These are phyloP conservation scores for Rhodosporidiobolus odoratus DNA, from an alignment of 768 basidiomycete genomes.

Conservation along the genomic window DNA sequence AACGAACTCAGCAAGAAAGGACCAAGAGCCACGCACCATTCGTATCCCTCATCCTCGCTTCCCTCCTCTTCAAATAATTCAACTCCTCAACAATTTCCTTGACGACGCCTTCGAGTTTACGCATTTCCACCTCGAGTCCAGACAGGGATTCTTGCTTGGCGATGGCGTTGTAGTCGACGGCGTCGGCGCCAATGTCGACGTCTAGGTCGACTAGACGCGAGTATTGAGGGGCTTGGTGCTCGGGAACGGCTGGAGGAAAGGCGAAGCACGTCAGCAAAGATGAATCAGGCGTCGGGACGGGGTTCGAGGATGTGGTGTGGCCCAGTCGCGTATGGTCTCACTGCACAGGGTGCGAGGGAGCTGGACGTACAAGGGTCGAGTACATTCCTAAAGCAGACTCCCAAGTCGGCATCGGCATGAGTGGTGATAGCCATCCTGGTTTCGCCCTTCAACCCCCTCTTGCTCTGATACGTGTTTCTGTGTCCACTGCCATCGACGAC, in stretches of 20 bases:
- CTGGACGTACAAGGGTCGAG: constrained; percentile 63
- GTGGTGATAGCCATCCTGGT: constrained; percentile 88
- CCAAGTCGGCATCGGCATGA: constrained; percentile 87
- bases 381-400: constrained; percentile 86
- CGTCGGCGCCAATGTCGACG: constrained; percentile 95
- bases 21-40: constrained; percentile 59
- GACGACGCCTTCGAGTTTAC: constrained; percentile 88
- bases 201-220: constrained; percentile 80
- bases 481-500: constrained; percentile 81
- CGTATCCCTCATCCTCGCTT: constrained; percentile 77
- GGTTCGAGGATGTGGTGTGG: no score
- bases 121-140: constrained; percentile 94
- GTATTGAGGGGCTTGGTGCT: constrained; percentile 54
- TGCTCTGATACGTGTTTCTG: constrained; percentile 84
- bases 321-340: no score
- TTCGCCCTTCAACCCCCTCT: constrained; percentile 80
- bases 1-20: not conserved
- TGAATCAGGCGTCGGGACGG: not conserved
- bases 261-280: not conserved
- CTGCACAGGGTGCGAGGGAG: not conserved
- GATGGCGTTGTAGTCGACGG: constrained; percentile 98
- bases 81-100: constrained; percentile 93
- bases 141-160: constrained; percentile 97
- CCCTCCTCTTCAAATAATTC: constrained; percentile 81
- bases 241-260: constrained; percentile 50